phyloP scores from a whole-genome alignment of 148 eudicot genomes.

The Polygonum aviculare region DNA sequence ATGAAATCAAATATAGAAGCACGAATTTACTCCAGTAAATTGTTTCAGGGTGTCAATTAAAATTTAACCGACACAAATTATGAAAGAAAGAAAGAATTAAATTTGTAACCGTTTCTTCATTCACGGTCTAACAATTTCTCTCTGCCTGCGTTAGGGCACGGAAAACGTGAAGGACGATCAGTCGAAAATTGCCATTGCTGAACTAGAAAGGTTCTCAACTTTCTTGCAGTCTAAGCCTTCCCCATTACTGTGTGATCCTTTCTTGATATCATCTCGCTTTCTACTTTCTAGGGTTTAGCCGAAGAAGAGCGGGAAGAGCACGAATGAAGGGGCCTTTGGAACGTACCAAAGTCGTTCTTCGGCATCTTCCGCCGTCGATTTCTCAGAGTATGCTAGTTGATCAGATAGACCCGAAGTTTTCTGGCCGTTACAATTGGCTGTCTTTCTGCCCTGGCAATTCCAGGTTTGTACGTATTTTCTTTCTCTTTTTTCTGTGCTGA shows the following conservation, averaged over 20 bases:
- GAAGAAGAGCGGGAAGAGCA: not conserved
- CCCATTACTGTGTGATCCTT: not conserved
- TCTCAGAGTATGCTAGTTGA: slow-evolving; percentile 31
- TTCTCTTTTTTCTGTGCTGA: not conserved
- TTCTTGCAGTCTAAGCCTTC: not conserved
- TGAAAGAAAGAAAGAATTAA: too few relatives aligned
- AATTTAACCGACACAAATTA: too few relatives aligned
- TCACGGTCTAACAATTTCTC: not conserved
- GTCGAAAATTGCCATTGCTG: not conserved
- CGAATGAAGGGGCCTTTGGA: slow-evolving; percentile 42
- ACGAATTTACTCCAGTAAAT: too few relatives aligned
- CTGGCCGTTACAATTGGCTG: slow-evolving; percentile 37
- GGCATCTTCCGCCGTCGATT: slow-evolving; percentile 52
- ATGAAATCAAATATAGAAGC: too few relatives aligned
- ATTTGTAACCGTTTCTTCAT: too few relatives aligned
- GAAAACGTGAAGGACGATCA: not conserved
- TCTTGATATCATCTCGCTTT: not conserved
- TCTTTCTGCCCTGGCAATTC: slow-evolving; percentile 33
- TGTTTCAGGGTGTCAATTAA: too few relatives aligned
- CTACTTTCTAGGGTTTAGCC: slow-evolving; percentile 19
- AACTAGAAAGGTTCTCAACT: not conserved
- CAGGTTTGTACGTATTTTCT: slow-evolving; percentile 24
- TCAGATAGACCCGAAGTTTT: slow-evolving; percentile 34
- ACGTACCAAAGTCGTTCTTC: slow-evolving; percentile 54
- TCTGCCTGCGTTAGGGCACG: not conserved